Conservation (phyloP, 2,329 filamentous ascomycete species). For the Colletotrichum sidae region DNA sequence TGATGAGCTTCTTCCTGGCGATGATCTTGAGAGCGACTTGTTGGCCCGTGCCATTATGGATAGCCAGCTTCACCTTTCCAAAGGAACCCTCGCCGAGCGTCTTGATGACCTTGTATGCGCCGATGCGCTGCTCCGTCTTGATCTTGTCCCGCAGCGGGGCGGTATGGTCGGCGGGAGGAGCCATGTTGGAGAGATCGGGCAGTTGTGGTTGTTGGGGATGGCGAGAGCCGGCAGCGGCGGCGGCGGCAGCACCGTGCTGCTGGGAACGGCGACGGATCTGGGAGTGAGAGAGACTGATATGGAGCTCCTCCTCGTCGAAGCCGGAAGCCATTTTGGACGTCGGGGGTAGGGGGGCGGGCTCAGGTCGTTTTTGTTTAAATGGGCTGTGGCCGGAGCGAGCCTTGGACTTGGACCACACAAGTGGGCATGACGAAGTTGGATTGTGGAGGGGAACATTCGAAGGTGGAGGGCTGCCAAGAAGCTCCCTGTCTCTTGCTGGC, state of each 20-base stretch:
- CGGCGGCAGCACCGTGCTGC: slow-evolving; percentile 32
- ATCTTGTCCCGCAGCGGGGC: slow-evolving; percentile 53
- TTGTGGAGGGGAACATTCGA: slow-evolving; percentile 36
- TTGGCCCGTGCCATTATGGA: slow-evolving; percentile 91
- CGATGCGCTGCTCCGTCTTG: slow-evolving; percentile 85
- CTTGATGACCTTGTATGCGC: slow-evolving; percentile 89
- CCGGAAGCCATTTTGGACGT: slow-evolving; percentile 59
- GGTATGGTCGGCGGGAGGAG: slow-evolving; percentile 41
- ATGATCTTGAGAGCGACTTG: slow-evolving; percentile 99
- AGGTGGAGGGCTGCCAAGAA: slow-evolving; percentile 36
- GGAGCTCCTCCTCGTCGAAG: slow-evolving; percentile 86
- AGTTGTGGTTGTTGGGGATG: slow-evolving; percentile 41
- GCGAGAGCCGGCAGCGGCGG: slow-evolving; percentile 37
- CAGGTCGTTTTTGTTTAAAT: slow-evolving; percentile 37
- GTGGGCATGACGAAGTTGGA: slow-evolving; percentile 39
- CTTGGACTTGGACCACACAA: slow-evolving; percentile 36
- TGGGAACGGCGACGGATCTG: slow-evolving; percentile 65
- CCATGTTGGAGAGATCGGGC: slow-evolving; percentile 48
- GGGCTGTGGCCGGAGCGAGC: slow-evolving; percentile 36
- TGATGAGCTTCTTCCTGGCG: slow-evolving; percentile 93
- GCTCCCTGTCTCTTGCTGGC: slow-evolving; percentile 31
- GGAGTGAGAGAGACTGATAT: slow-evolving; percentile 70
- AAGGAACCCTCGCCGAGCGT: slow-evolving; percentile 97
- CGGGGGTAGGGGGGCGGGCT: slow-evolving; percentile 19
- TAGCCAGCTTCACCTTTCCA: slow-evolving; percentile 97